A percentile compares a stretch with the other conserved stretches of the same genome.
These are phyloP conservation scores for Parsonsia alboflavescens DNA, from an alignment of 257 asterid species.

Conservation along the genomic window DNA sequence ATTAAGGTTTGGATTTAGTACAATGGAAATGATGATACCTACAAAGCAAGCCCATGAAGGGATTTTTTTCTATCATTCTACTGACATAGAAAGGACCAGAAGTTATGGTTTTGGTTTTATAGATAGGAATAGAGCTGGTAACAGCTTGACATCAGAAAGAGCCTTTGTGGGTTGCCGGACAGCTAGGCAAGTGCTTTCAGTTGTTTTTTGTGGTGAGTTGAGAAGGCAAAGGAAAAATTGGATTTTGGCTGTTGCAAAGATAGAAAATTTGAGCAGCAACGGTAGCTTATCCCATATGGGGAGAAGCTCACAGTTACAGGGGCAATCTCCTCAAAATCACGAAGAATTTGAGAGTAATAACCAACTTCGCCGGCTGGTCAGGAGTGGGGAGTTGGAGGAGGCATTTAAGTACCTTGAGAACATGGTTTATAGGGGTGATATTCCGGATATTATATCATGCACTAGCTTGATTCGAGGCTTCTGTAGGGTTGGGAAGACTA, in stretches of 20 bases:
- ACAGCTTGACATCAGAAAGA: slow-evolving; percentile 15
- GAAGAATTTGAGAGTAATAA: slow-evolving; percentile 71
- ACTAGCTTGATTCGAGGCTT: slow-evolving; percentile 80
- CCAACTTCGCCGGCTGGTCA: slow-evolving; percentile 57
- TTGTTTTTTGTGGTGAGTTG: slow-evolving; percentile 14
- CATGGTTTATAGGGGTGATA: slow-evolving; percentile 66
- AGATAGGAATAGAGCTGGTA: slow-evolving; percentile 17
- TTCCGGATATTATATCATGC: slow-evolving; percentile 65
- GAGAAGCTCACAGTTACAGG: slow-evolving; percentile 17
- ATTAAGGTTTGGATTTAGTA: not conserved
- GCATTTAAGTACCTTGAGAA: slow-evolving; percentile 64
- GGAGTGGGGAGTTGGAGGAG: slow-evolving; percentile 63
- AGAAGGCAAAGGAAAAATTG: slow-evolving; percentile 26
- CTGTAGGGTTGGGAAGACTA: slow-evolving; percentile 57
- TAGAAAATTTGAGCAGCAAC: slow-evolving; percentile 35
- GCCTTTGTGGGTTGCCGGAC: slow-evolving; percentile 16
- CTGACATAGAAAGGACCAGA: slow-evolving; percentile 15
- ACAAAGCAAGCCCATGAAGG: slow-evolving; percentile 44
- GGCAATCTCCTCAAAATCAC: slow-evolving; percentile 28
- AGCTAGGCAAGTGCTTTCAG: slow-evolving; percentile 7
- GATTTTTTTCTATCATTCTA: slow-evolving; percentile 34
- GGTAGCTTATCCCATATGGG: slow-evolving; percentile 38
- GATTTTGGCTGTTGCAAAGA: slow-evolving; percentile 45
- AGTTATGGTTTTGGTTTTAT: slow-evolving; percentile 17
- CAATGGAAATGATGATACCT: slow-evolving; percentile 57